Evolutionary conservation across 208 protist genomes (phyloP).

Genomic region (Acanthamoeba royreba): DNA sequence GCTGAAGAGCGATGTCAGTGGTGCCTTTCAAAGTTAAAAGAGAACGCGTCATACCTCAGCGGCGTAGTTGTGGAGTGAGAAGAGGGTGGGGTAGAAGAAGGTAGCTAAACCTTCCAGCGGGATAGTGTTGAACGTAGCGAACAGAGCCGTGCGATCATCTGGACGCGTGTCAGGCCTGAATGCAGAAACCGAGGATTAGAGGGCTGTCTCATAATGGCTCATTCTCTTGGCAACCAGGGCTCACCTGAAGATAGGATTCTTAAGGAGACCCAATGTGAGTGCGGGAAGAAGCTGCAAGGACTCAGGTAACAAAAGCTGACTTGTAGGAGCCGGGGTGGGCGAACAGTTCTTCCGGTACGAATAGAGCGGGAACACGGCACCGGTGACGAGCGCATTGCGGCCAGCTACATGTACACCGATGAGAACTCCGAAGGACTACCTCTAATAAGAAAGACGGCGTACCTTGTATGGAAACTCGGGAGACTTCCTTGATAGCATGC

Average conservation of each 20-base stretch:
- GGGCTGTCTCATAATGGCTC: no score
- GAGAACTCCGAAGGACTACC: background rate
- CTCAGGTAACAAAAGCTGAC: constrained; percentile 29
- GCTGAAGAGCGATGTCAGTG: background rate
- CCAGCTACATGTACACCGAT: background rate
- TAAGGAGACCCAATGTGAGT: background rate
- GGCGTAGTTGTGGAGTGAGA: background rate
- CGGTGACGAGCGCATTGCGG: constrained; percentile 19
- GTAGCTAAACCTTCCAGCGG: background rate
- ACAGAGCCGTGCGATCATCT: background rate
- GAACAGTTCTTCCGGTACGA: constrained; percentile 12
- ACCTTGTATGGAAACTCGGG: background rate
- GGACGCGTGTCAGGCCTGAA: background rate
- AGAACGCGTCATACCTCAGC: background rate
- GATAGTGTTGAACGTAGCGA: constrained; percentile 42
- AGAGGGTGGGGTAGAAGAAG: constrained; percentile 41
- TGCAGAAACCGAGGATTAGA: background rate
- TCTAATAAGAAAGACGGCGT: background rate
- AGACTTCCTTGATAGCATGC: background rate
- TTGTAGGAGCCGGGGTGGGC: background rate
- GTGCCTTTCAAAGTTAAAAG: background rate
- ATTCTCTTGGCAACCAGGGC: no score
- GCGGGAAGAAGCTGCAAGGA: background rate
- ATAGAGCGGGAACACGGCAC: constrained; percentile 8
- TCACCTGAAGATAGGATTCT: background rate